Base-by-base conservation (phyloP, 768 basidiomycete genomes). In the Russula sp. region DNA sequence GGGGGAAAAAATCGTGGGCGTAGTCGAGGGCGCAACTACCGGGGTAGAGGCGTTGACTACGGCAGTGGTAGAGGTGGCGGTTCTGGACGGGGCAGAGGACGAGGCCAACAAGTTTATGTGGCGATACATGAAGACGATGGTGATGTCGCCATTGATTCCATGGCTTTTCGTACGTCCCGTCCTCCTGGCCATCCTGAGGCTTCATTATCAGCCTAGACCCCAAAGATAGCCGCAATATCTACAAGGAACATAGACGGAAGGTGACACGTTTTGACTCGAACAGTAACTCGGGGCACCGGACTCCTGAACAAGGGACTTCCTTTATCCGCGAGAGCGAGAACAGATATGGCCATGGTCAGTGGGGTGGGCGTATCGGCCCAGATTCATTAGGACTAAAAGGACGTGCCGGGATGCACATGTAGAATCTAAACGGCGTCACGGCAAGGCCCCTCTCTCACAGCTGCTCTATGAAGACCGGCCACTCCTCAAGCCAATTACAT, bases 401-500 rank as follows among this genome's bases (percentile, higher is more conserved):
- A 2, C 71, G 72, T 11, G 39, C 46, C 25, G 70, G 73, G 10
- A 70, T 69, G 14, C 58, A 59, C 13, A 65, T 25, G 39, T 69
- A 1, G 38, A 54, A 11, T 71, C 71, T 39, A 76, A 72, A 66
- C 64, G 74, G 20, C 70, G 73, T 11, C 67, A 71, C n/a, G 76
- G 78, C 49, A 78, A 78, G 3, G 78, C 78, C 2, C 75, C 84
- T 5, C 73, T 87, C 18, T 87, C 86, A 1, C 77, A 75, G 25
- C 67, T 85, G 46, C 74, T 88, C 8, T 77, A 81, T 61, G 73
- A 78, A 29, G 80, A 83, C 42, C 74, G 89, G 34, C 88, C 87
- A 1, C 74, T 83, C 0, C 75, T 91, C 18, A 75, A 76, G n/a
- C 90, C 89, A 0, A 75, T 93, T 65, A 73, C 73, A 13, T 92